A percentile compares a stretch with the other conserved stretches of the same genome.
Evolutionary conservation across 2,329 filamentous ascomycete genomes (phyloP).

Genomic region (Camillea tinctor): DNA sequence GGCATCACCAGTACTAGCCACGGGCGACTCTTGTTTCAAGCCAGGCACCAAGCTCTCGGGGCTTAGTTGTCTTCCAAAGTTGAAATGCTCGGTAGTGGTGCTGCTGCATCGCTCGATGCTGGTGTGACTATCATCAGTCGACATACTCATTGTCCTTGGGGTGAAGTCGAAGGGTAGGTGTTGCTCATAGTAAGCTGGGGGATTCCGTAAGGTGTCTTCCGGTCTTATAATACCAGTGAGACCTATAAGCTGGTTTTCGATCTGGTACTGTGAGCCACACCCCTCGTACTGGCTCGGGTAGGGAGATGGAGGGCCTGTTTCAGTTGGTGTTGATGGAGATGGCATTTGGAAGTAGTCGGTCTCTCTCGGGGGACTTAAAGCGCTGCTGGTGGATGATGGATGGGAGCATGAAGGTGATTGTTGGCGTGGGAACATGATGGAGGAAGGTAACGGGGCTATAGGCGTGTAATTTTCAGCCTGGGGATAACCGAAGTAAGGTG

Average conservation of each 20-base stretch:
- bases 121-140: slow-evolving; percentile 30
- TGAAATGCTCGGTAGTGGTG: slow-evolving; percentile 16
- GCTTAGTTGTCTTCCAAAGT: slow-evolving; percentile 21
- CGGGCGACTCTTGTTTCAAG: slow-evolving; percentile 28
- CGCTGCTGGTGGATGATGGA: slow-evolving; percentile 37
- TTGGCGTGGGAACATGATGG: slow-evolving; percentile 27
- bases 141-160: slow-evolving; percentile 31
- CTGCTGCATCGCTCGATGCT: slow-evolving; percentile 21
- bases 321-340: slow-evolving; percentile 39
- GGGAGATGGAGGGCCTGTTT: slow-evolving; percentile 32
- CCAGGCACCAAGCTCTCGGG: slow-evolving; percentile 24
- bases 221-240: slow-evolving; percentile 36
- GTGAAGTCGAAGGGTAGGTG: slow-evolving; percentile 23
- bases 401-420: slow-evolving; percentile 40
- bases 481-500: slow-evolving; percentile 24
- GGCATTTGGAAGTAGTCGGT: slow-evolving; percentile 37
- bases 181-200: slow-evolving; percentile 32
- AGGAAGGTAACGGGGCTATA: slow-evolving; percentile 20
- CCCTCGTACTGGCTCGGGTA: slow-evolving; percentile 27
- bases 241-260: slow-evolving; percentile 30
- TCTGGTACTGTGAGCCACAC: slow-evolving; percentile 25
- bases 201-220: slow-evolving; percentile 32
- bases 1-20: slow-evolving; percentile 12
- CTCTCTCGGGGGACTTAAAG: slow-evolving; percentile 39
- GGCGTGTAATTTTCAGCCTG: slow-evolving; percentile 17